phyloP scores from a whole-genome alignment of 2,329 filamentous ascomycete species.

The Sarocladium oryzae region DNA sequence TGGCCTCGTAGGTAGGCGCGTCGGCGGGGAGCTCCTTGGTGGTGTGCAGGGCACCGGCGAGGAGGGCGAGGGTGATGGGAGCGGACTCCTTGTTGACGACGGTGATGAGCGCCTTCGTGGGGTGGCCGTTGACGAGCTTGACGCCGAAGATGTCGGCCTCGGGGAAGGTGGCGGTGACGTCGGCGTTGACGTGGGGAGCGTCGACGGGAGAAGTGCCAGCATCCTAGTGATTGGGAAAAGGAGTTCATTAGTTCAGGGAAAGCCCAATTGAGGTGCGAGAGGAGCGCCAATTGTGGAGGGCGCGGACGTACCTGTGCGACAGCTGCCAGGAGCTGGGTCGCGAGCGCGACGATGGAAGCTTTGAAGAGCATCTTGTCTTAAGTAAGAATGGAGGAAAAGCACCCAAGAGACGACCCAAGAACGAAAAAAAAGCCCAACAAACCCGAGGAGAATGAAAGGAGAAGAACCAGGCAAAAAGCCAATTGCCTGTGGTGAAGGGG shows the following conservation, averaged over 20 bases:
- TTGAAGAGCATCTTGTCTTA: constrained; percentile 60
- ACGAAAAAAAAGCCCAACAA: constrained; percentile 8
- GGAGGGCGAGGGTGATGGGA: constrained; percentile 67
- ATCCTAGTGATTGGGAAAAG: constrained; percentile 13
- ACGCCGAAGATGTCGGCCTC: constrained; percentile 83
- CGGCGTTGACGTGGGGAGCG: constrained; percentile 46
- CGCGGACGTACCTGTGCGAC: constrained; percentile 54
- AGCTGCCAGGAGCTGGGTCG: constrained; percentile 60
- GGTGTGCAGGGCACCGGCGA: constrained; percentile 66
- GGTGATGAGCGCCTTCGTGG: constrained; percentile 75
- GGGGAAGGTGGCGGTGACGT: constrained; percentile 57
- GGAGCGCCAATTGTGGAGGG: neutral
- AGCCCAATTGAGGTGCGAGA: neutral
- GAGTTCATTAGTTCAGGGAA: neutral
- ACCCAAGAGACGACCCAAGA: constrained; percentile 4
- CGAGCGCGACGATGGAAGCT: constrained; percentile 65
- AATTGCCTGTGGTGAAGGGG: constrained; percentile 3
- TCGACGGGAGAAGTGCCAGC: constrained; percentile 18
- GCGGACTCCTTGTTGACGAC: constrained; percentile 77
- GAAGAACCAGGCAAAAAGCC: neutral
- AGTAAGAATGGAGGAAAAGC: no score
- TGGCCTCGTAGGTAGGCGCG: constrained; percentile 39
- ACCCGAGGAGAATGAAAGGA: constrained; percentile 1
- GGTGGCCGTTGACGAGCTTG: constrained; percentile 88
- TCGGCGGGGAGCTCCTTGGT: constrained; percentile 44